Conservation (phyloP, 495 filamentous ascomycete species). For the Penicillium taxi region DNA sequence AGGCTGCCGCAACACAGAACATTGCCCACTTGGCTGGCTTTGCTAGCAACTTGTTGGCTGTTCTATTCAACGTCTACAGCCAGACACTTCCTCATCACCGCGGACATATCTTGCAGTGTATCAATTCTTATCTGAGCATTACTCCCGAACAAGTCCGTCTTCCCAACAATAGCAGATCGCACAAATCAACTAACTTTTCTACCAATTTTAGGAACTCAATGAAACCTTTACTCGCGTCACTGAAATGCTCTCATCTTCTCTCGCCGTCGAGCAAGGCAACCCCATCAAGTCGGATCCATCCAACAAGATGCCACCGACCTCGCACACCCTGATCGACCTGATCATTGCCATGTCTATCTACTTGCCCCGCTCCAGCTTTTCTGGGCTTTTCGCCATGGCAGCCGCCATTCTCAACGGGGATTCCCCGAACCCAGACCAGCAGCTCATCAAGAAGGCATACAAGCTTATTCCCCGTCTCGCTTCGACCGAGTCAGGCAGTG, state of each 20-base stretch:
- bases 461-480: conserved; percentile 88
- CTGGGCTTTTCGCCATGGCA: conserved; percentile 73
- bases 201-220: conserved; percentile 56
- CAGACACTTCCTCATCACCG: conserved; percentile 88
- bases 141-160: conserved; percentile 52
- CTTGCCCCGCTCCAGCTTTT: conserved; percentile 74
- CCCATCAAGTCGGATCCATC: conserved; percentile 55
- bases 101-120: conserved; percentile 81
- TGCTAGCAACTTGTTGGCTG: conserved; percentile 80
- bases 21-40: conserved; percentile 68
- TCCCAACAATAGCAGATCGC: neutral
- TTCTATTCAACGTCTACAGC: conserved; percentile 96
- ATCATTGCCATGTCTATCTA: conserved; percentile 93
- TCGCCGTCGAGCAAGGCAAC: conserved; percentile 43
- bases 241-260: conserved; percentile 67
- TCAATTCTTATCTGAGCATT: conserved; percentile 90
- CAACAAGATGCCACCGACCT: conserved; percentile 80
- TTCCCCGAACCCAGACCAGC: conserved; percentile 54
- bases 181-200: neutral
- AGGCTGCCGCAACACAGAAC: conserved; percentile 65
- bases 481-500: conserved; percentile 62
- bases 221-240: conserved; percentile 82
- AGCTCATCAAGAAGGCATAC: conserved; percentile 99
- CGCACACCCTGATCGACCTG: conserved; percentile 91
- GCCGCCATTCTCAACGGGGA: conserved; percentile 63